Evolutionary conservation across 1,284 basidiomycete genomes (phyloP).

Genomic region (Neonothopanus nambi): DNA sequence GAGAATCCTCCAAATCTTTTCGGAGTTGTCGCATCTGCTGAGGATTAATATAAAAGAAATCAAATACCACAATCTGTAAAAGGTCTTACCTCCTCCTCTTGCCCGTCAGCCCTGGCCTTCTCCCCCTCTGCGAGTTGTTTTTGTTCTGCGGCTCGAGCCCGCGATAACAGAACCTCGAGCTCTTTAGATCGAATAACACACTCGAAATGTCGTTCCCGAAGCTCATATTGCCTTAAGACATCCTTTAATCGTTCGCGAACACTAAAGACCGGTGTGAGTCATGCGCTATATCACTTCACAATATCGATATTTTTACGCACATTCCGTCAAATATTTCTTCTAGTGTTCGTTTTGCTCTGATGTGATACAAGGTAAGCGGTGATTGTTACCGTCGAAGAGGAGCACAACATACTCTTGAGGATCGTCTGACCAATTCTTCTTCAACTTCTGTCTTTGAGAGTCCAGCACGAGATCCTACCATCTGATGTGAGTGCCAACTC

Average conservation of each 20-base stretch:
- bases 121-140: conserved; percentile 76
- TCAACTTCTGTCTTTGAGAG: conserved; percentile 62
- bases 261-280: conserved; percentile 35
- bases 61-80: neutral
- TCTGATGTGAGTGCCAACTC: conserved; percentile 5
- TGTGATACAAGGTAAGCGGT: conserved; percentile 13
- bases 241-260: conserved; percentile 82
- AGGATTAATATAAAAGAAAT: conserved; percentile 14
- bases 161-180: conserved; percentile 78
- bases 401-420: conserved; percentile 66
- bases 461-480: conserved; percentile 62
- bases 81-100: conserved; percentile 65
- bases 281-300: neutral
- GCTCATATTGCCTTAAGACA: conserved; percentile 79
- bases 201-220: conserved; percentile 85
- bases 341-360: conserved; percentile 67
- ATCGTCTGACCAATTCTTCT: conserved; percentile 76
- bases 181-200: conserved; percentile 87
- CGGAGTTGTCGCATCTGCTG: conserved; percentile 60
- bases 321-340: conserved; percentile 81
- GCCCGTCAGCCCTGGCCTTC: conserved; percentile 62
- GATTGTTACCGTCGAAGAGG: conserved; percentile 9
- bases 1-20: conserved; percentile 73
- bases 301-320: conserved; percentile 47
- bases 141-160: conserved; percentile 81